Percentiles rank a stretch among this genome's conserved stretches.
These are phyloP conservation scores for Lactarius akahatsu DNA, from an alignment of 768 basidiomycete genomes.

Conservation along the genomic window DNA sequence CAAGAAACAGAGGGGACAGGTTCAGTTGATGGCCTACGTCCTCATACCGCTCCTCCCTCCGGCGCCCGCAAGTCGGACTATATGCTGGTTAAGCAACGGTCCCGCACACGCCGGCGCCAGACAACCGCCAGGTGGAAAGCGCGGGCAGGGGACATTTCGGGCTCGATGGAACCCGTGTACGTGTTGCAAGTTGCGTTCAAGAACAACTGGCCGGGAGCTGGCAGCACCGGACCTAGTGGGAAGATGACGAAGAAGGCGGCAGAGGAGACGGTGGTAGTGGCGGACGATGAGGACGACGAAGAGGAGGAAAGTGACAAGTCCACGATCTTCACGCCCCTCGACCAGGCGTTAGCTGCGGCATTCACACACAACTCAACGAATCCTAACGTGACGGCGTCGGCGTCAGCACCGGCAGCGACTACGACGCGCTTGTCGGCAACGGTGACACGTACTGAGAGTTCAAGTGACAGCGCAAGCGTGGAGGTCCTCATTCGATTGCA, in stretches of 20 bases:
- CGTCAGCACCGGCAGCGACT: background rate
- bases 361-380: conserved; percentile 17
- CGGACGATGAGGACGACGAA: background rate
- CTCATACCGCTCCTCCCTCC: conserved; percentile 5
- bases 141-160: background rate
- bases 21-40: conserved; percentile 9
- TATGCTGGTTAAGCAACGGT: background rate
- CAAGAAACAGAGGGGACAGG: background rate
- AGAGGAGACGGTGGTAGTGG: background rate
- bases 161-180: background rate
- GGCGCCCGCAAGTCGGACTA: background rate
- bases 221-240: background rate
- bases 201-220: conserved; percentile 4
- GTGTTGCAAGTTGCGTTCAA: conserved; percentile 17
- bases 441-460: no score
- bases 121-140: background rate
- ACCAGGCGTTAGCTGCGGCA: conserved; percentile 8
- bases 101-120: background rate
- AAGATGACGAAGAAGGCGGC: background rate
- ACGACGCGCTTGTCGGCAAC: background rate
- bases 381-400: background rate
- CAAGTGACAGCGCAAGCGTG: conserved; percentile 1
- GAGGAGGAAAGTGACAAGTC: background rate
- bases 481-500: background rate
- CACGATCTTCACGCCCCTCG: background rate